Conservation (phyloP, 345 rosid species). For the Clausena lansium region DNA sequence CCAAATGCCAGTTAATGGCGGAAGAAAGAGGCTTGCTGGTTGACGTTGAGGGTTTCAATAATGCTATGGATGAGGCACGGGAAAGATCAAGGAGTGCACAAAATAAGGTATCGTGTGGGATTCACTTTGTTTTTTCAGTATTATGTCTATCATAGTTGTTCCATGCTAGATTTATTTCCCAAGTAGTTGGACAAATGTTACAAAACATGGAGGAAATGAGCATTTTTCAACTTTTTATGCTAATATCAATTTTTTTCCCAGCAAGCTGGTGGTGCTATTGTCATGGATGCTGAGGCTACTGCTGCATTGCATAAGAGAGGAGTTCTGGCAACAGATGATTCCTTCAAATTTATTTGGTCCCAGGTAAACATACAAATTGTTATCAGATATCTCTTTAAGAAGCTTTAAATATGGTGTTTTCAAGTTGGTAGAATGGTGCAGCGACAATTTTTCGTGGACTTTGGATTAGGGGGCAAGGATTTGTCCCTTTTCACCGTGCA, state of each 20-base stretch:
- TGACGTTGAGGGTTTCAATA: conserved; percentile 78
- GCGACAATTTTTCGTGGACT: neutral
- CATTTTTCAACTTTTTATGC: conserved; percentile 8
- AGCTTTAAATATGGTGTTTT: neutral
- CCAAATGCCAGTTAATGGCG: conserved; percentile 72
- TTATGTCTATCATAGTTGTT: neutral
- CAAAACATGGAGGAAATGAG: neutral
- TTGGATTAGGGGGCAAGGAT: neutral
- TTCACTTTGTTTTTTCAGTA: neutral
- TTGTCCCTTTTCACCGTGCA: neutral
- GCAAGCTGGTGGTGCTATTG: conserved; percentile 89
- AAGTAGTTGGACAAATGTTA: neutral
- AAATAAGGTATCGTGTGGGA: conserved; percentile 53
- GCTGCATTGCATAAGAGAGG: conserved; percentile 73
- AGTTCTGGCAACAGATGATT: conserved; percentile 67
- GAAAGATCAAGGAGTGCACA: conserved; percentile 93
- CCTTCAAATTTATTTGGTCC: conserved; percentile 75
- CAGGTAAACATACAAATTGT: conserved; percentile 35
- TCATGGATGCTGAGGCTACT: conserved; percentile 94
- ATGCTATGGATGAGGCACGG: conserved; percentile 86
- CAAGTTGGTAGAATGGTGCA: neutral
- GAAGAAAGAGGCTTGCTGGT: conserved; percentile 86
- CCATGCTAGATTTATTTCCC: neutral
- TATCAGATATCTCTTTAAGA: neutral
- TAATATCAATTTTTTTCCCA: conserved; percentile 29